Percentiles rank a stretch among this genome's conserved stretches.
These are phyloP conservation scores for Apostasia ramifera DNA, from an alignment of 106 monocot genomes.

Conservation along the genomic window DNA sequence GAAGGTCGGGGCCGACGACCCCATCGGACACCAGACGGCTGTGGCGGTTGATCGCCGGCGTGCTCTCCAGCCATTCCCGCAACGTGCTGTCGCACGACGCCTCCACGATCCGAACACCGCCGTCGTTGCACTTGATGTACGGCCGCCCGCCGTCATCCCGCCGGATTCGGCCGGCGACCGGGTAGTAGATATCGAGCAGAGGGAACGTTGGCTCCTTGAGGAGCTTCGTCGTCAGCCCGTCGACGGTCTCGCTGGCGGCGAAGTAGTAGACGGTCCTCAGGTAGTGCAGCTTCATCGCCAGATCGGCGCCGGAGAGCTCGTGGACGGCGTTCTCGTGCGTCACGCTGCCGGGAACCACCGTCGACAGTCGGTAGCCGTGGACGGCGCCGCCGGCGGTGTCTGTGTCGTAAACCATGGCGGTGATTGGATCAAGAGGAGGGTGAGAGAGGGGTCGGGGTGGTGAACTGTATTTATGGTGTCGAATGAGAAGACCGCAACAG, in stretches of 20 bases:
- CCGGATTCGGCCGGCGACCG: conserved; percentile 43
- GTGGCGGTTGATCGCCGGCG: conserved; percentile 1
- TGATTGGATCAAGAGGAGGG: too few relatives aligned
- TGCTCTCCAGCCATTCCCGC: conserved; percentile 34
- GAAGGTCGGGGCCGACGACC: conserved; percentile 58
- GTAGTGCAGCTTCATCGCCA: conserved; percentile 11
- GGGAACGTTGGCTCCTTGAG: conserved; percentile 58
- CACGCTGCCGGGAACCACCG: conserved; percentile 35
- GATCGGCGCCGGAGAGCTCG: conserved; percentile 5
- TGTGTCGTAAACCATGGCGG: not conserved
- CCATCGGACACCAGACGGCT: conserved; percentile 29
- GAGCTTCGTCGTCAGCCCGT: conserved; percentile 1
- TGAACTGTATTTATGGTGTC: too few relatives aligned
- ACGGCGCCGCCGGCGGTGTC: not conserved
- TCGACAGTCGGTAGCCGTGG: conserved; percentile 37
- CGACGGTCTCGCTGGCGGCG: not conserved
- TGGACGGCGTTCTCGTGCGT: conserved; percentile 5
- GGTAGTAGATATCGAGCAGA: conserved; percentile 25
- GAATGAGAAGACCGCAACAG: too few relatives aligned
- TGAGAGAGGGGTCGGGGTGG: too few relatives aligned
- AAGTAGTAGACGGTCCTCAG: conserved; percentile 6
- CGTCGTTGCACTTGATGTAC: conserved; percentile 60
- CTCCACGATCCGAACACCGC: conserved; percentile 58
- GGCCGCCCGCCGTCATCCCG: conserved; percentile 33
- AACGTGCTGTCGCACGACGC: conserved; percentile 28